Percentiles rank a stretch among this genome's conserved stretches.
Conservation (phyloP, 164 flowering plant genomes). For the Platanus orientalis region DNA sequence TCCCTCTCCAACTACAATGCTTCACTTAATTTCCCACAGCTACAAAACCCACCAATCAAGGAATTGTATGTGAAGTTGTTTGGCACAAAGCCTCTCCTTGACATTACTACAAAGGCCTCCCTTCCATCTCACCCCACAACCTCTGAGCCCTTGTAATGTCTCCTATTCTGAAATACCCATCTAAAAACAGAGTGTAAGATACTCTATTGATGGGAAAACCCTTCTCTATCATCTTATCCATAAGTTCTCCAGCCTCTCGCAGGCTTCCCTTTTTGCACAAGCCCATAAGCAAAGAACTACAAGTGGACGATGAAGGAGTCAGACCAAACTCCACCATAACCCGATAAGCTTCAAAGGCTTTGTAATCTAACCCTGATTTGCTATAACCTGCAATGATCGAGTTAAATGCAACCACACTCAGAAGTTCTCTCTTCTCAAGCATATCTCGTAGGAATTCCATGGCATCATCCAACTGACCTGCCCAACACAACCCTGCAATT, state of each 20-base stretch:
- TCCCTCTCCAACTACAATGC: conserved; percentile 62
- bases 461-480: conserved; percentile 66
- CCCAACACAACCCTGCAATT: conserved; percentile 72
- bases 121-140: conserved; percentile 78
- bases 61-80: conserved; percentile 87
- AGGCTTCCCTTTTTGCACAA: conserved; percentile 58
- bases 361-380: conserved; percentile 52
- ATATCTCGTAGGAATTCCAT: conserved; percentile 38
- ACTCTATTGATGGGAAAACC: conserved; percentile 58
- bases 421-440: conserved; percentile 67
- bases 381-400: conserved; percentile 74
- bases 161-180: conserved; percentile 62
- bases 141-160: conserved; percentile 48
- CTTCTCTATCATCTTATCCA: conserved; percentile 53
- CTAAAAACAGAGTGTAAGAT: conserved; percentile 73
- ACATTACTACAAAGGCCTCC: conserved; percentile 57
- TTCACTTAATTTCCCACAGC: conserved; percentile 43
- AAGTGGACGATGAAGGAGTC: conserved; percentile 68
- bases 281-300: conserved; percentile 67
- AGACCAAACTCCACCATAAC: conserved; percentile 53
- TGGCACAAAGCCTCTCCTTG: conserved; percentile 56
- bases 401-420: conserved; percentile 68
- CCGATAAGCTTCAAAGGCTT: conserved; percentile 55
- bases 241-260: conserved; percentile 49
- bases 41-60: conserved; percentile 69